Conservation (phyloP, 2,329 filamentous ascomycete genomes). For the Xylaria sp. region DNA sequence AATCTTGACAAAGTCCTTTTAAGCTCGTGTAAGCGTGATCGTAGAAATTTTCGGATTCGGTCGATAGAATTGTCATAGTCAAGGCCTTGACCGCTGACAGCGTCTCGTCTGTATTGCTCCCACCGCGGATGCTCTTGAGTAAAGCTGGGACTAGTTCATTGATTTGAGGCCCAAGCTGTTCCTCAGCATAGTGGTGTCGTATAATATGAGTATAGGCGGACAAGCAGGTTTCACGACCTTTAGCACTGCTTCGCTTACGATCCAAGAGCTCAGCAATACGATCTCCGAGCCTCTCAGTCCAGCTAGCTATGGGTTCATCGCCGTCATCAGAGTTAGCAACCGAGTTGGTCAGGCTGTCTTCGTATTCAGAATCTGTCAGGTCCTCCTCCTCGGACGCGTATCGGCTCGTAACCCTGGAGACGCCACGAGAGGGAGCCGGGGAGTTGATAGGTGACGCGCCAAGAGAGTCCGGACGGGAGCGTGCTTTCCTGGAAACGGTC, state of each 20-base stretch:
- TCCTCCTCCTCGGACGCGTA: constrained; percentile 70
- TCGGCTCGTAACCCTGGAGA: constrained; percentile 65
- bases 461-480: constrained; percentile 60
- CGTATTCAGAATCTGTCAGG: constrained; percentile 58
- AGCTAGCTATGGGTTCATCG: constrained; percentile 60
- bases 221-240: constrained; percentile 70
- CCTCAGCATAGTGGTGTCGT: constrained; percentile 69
- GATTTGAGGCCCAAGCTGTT: constrained; percentile 63
- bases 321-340: constrained; percentile 69
- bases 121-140: constrained; percentile 71
- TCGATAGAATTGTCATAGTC: constrained; percentile 71
- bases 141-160: constrained; percentile 69
- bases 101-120: constrained; percentile 71
- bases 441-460: constrained; percentile 64
- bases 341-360: constrained; percentile 54
- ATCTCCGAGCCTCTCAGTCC: constrained; percentile 66
- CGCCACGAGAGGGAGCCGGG: constrained; percentile 60
- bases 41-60: constrained; percentile 69
- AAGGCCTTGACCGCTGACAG: constrained; percentile 74
- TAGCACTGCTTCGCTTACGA: constrained; percentile 77
- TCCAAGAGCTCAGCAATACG: constrained; percentile 73
- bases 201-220: constrained; percentile 67
- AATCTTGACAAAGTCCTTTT: constrained; percentile 69
- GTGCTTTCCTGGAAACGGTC: constrained; percentile 72
- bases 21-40: constrained; percentile 63